Conservation (phyloP, 805 yeast species). For the Candida golubevii region DNA sequence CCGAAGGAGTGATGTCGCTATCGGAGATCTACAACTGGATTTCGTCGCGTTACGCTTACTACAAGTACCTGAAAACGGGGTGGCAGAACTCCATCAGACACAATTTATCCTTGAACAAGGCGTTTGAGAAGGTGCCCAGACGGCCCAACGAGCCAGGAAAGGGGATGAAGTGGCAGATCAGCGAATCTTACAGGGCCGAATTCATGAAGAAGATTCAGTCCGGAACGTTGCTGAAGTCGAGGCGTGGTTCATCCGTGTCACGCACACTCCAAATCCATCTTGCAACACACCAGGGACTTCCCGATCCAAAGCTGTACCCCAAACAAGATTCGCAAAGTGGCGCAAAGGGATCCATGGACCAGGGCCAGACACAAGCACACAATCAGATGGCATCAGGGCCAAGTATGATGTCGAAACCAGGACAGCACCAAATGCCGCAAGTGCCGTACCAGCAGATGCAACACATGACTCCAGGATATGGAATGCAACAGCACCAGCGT, state of each 20-base stretch:
- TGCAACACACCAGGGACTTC: slow-evolving; percentile 51
- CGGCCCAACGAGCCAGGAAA: slow-evolving; percentile 96
- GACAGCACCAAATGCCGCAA: background rate
- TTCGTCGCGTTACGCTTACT: slow-evolving; percentile 80
- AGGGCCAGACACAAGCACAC: background rate
- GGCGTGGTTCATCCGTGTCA: slow-evolving; percentile 78
- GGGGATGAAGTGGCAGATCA: slow-evolving; percentile 98
- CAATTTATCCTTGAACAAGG: slow-evolving; percentile 89
- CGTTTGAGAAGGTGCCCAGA: slow-evolving; percentile 96
- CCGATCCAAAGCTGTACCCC: slow-evolving; percentile 39
- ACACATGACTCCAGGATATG: too few species aligned
- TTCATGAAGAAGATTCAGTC: slow-evolving; percentile 74
- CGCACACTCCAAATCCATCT: slow-evolving; percentile 75
- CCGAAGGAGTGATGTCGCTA: slow-evolving; percentile 82
- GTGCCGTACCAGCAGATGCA: too few species aligned
- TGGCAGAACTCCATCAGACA: slow-evolving; percentile 99
- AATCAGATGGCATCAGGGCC: background rate
- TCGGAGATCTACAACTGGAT: slow-evolving; percentile 94
- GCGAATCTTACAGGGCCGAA: slow-evolving; percentile 78
- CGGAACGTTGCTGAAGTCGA: slow-evolving; percentile 68
- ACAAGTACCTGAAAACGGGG: slow-evolving; percentile 87
- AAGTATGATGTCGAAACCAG: background rate
- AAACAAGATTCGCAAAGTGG: slow-evolving; percentile 6
- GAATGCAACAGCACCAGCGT: too few species aligned
- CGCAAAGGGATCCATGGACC: background rate